Conservation (phyloP, 2,329 filamentous ascomycete species). For the Fusarium lateritium region DNA sequence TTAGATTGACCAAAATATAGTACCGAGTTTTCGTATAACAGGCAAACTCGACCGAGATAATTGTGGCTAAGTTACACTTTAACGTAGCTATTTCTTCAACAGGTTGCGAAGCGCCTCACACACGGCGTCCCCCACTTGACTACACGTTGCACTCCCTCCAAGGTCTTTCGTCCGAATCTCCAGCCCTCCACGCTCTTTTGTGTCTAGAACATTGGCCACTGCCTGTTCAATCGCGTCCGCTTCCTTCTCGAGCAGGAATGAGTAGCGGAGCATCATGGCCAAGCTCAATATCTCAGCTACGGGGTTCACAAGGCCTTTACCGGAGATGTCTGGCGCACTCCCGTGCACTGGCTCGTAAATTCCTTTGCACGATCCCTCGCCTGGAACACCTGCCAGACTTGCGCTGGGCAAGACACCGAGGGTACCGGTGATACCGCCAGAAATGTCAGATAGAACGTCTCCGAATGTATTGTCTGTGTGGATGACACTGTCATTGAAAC, state of each 20-base stretch:
- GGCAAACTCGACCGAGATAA: too few species aligned
- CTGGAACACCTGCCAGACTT: conserved; percentile 60
- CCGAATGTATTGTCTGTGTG: conserved; percentile 65
- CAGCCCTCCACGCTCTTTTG: conserved; percentile 53
- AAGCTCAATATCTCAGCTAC: conserved; percentile 79
- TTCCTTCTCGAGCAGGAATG: conserved; percentile 72
- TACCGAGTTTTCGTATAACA: too few species aligned
- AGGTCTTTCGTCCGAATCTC: conserved; percentile 76
- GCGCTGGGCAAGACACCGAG: conserved; percentile 63
- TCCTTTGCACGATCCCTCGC: conserved; percentile 68
- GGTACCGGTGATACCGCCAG: conserved; percentile 62
- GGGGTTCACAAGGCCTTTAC: conserved; percentile 80
- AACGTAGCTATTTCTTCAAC: not conserved
- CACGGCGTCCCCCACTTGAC: conserved; percentile 76
- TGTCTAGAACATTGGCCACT: conserved; percentile 74
- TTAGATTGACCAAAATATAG: too few species aligned
- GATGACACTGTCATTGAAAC: conserved; percentile 63
- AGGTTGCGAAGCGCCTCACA: conserved; percentile 15
- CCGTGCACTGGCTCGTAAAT: conserved; percentile 86
- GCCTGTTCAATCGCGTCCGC: conserved; percentile 75
- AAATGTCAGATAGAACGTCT: conserved; percentile 63
- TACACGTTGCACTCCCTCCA: conserved; percentile 73
- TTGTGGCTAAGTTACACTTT: too few species aligned
- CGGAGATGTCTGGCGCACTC: conserved; percentile 80
- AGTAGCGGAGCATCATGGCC: conserved; percentile 83